Conservation (phyloP, 352 stramenopile genomes). For the Pythium biforme region DNA sequence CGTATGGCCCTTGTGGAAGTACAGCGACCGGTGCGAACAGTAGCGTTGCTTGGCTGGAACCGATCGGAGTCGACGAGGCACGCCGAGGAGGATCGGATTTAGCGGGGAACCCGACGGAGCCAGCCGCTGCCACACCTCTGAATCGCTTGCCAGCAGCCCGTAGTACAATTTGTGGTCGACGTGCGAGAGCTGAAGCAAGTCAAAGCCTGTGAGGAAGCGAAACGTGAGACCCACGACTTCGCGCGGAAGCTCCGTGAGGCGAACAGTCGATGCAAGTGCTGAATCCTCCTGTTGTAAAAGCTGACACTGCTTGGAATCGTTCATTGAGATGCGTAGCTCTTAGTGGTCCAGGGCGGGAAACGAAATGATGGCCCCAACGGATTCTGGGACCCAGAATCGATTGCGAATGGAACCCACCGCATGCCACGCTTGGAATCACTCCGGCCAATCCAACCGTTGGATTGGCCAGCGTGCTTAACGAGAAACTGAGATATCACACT, state of each 20-base stretch:
- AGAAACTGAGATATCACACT: background rate
- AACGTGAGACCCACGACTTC: background rate
- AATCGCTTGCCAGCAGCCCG: background rate
- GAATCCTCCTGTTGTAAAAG: too few relatives aligned
- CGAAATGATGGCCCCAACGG: too few relatives aligned
- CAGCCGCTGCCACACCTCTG: background rate
- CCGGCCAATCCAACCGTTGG: too few relatives aligned
- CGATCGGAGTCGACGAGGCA: background rate
- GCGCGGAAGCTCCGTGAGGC: background rate
- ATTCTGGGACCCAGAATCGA: too few relatives aligned
- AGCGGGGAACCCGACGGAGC: background rate
- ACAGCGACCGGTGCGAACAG: too few relatives aligned
- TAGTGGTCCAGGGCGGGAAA: too few relatives aligned
- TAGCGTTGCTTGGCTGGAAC: background rate
- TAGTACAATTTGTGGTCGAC: background rate
- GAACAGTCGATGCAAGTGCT: background rate
- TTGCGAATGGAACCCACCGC: too few relatives aligned
- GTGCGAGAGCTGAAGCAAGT: constrained; percentile 4
- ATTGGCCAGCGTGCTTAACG: too few relatives aligned
- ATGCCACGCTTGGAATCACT: too few relatives aligned
- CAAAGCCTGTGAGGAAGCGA: constrained; percentile 6
- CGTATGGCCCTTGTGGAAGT: too few relatives aligned
- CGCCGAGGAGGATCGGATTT: background rate
- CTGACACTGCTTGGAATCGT: too few relatives aligned
- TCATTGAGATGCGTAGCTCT: too few relatives aligned